Evolutionary conservation across 176 grass and related monocot genomes (phyloP).

Genomic region (Luzula sylvatica): DNA sequence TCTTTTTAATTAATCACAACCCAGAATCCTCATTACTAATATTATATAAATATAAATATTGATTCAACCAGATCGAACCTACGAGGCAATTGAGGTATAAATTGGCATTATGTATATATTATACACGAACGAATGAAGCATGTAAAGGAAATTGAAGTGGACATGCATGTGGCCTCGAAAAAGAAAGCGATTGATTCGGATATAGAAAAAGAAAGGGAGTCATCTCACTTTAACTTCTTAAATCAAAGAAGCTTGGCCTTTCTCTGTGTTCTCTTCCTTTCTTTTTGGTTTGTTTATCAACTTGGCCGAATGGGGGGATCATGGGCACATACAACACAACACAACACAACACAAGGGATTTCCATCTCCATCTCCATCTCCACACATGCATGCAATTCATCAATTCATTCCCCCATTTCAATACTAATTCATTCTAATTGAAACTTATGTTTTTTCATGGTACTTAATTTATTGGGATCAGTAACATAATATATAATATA

Average conservation of each 20-base stretch:
- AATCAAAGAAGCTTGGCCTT: constrained; percentile 19
- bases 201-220: constrained; percentile 5
- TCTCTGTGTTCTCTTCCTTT: constrained; percentile 12
- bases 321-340: constrained; percentile 3
- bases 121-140: constrained; percentile 12
- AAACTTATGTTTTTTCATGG: no score
- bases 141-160: background rate
- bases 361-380: no score
- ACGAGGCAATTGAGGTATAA: constrained; percentile 18
- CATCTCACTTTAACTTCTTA: constrained; percentile 5
- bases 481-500: no score
- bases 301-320: constrained; percentile 6
- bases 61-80: background rate
- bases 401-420: background rate
- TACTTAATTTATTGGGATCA: no score
- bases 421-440: no score
- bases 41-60: no score
- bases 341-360: no score
- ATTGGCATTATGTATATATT: constrained; percentile 18
- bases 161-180: constrained; percentile 14
- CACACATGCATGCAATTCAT: constrained; percentile 19
- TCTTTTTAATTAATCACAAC: no score
- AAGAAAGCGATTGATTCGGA: background rate
- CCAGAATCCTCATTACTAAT: no score
- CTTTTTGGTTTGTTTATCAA: constrained; percentile 18